These are phyloP conservation scores for Endoconidiophora polonica DNA, from an alignment of 2,329 filamentous ascomycete species.

Conservation along the genomic window DNA sequence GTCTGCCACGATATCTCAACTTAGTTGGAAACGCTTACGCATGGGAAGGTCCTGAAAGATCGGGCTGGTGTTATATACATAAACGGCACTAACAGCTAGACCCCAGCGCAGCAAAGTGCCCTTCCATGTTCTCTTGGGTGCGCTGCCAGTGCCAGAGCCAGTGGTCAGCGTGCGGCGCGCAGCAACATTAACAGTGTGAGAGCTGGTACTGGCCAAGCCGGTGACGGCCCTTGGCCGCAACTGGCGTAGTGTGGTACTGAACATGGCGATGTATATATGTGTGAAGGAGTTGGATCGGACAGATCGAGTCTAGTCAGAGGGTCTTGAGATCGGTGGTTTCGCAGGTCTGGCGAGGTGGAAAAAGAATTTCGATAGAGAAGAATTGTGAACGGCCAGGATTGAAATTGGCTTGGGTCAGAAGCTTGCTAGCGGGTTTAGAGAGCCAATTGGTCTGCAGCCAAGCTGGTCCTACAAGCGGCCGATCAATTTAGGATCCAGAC, in stretches of 20 bases:
- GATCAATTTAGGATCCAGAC: too few relatives aligned
- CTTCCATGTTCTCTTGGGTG: constrained; percentile 68
- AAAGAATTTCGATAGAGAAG: too few relatives aligned
- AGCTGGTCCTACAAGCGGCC: too few relatives aligned
- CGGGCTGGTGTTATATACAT: constrained; percentile 86
- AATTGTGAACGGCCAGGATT: too few relatives aligned
- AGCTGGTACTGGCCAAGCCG: neutral
- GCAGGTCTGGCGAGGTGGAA: neutral
- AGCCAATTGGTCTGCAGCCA: too few relatives aligned
- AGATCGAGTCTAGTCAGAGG: neutral
- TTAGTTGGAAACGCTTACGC: constrained; percentile 29
- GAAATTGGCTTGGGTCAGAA: too few relatives aligned
- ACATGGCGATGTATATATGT: constrained; percentile 6
- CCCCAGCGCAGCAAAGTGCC: constrained; percentile 56
- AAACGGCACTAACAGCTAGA: constrained; percentile 58
- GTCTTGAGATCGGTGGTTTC: neutral
- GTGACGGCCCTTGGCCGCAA: constrained; percentile 7
- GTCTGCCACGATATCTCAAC: neutral
- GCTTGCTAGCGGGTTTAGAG: too few relatives aligned
- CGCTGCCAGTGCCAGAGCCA: constrained; percentile 31
- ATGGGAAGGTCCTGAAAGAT: constrained; percentile 70
- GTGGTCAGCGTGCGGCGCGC: constrained; percentile 29
- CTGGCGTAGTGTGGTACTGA: constrained; percentile 12
- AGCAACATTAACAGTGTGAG: constrained; percentile 12
- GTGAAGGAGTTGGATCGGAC: neutral